Base-by-base conservation (phyloP, 1,139 yeast genomes). In the Suhomyces ambrosiae region DNA sequence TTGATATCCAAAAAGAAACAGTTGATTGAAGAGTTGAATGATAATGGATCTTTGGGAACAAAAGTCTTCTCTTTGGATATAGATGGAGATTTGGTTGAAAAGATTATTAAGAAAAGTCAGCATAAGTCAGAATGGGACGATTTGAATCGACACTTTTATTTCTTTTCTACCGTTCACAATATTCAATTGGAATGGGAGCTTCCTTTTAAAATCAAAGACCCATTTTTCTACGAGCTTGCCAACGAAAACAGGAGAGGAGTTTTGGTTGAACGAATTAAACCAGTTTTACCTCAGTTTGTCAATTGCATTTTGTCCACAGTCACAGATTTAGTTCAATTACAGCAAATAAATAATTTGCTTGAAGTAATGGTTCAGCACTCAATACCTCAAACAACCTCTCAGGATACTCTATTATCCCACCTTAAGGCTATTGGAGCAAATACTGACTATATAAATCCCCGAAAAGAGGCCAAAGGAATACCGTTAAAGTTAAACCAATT, bases 21-120 rank as follows among this genome's bases (percentile, higher is more conserved):
- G 22, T 28, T 63, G 9, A 14, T 57, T 18, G 35, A 23, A 2
- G 69, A 63, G 42, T 50, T 65, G 40, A 55, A 53, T 40, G 63
- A 61, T 37, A 60, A 61, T 40, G 69, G 70, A 8, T 44, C 61
- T 3, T 21, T 17, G 8, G 41, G 41, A 3, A 32, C 36, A n/a
- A 45, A 42, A 30, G 30, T 35, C 4, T 45, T 37, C 32, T 25
- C 43, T 4, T 28, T 42, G 27, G 51, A 48, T 9, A 26, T 40
- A 3, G 48, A 47, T 33, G 30, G 27, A 12, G 35, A 30, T 5
- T 29, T 40, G 11, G 34, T 49, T 7, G 49, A 45, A n/a, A 41
- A 29, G 30, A 23, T 43, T 23, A 35, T 39, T 10, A 45, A 41
- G 23, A 36, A 42, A n/a, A 32, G 33, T 10, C 30, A 16, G 18